phyloP scores from a whole-genome alignment of 2,329 filamentous ascomycete genomes.

The Aaosphaeria pasadenensis region DNA sequence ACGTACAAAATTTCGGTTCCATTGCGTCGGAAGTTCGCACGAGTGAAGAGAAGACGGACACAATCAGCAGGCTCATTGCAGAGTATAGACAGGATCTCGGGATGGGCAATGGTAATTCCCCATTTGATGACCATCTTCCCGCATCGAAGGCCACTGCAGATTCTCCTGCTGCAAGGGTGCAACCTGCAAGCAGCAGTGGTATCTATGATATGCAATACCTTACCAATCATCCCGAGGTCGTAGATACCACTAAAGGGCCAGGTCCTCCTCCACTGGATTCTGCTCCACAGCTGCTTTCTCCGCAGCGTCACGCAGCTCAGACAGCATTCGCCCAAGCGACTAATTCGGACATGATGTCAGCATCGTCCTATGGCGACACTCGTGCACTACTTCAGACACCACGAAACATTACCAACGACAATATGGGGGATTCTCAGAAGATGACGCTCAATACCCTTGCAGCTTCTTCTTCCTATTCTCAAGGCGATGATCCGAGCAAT shows the following conservation, averaged over 20 bases:
- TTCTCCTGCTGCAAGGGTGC: too few species aligned
- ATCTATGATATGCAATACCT: too few species aligned
- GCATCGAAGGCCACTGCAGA: too few species aligned
- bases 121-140: too few species aligned
- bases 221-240: too few species aligned
- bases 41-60: constrained; percentile 24
- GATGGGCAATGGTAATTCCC: too few species aligned
- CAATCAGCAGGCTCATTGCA: constrained; percentile 31
- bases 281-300: constrained; percentile 26
- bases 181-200: too few species aligned
- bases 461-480: constrained; percentile 27
- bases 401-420: constrained; percentile 5
- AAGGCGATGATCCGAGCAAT: constrained; percentile 9
- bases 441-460: constrained; percentile 2
- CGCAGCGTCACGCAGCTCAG: constrained; percentile 14
- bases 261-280: constrained; percentile 20
- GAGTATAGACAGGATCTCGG: constrained; percentile 15
- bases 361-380: constrained; percentile 36
- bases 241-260: constrained; percentile 6
- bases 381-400: constrained; percentile 26
- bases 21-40: too few species aligned
- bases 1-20: too few species aligned
- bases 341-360: constrained; percentile 21
- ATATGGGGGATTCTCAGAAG: background rate
- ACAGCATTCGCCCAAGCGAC: constrained; percentile 7